Conservation (phyloP, 352 stramenopile species). For the Phytophthora niederhauseri region DNA sequence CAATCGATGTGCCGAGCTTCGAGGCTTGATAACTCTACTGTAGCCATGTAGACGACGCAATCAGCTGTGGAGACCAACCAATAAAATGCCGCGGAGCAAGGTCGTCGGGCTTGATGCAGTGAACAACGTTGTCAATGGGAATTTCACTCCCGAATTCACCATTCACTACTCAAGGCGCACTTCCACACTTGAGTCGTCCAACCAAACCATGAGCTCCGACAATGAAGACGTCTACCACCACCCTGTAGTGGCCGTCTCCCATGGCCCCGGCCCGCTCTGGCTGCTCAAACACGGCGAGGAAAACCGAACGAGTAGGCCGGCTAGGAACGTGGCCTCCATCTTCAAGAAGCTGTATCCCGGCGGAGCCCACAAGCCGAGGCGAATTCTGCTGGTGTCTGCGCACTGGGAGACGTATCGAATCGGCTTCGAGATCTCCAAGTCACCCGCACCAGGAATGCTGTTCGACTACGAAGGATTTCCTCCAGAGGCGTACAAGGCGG, state of each 20-base stretch:
- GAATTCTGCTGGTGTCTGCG: constrained; percentile 85
- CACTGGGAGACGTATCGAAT: constrained; percentile 79
- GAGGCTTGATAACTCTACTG: constrained; percentile 21
- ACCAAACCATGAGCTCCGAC: constrained; percentile 12
- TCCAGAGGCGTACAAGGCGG: constrained; percentile 76
- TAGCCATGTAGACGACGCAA: constrained; percentile 21
- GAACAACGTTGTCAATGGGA: constrained; percentile 4
- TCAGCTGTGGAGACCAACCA: constrained; percentile 20
- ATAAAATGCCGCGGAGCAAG: constrained; percentile 25
- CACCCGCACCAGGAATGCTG: constrained; percentile 61
- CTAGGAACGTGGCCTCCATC: constrained; percentile 48
- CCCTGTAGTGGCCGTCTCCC: constrained; percentile 56
- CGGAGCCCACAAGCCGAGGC: constrained; percentile 43
- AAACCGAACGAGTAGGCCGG: constrained; percentile 38
- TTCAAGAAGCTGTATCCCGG: constrained; percentile 58
- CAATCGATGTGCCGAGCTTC: no score
- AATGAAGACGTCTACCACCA: constrained; percentile 30
- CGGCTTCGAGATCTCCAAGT: constrained; percentile 62
- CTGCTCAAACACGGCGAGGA: constrained; percentile 58
- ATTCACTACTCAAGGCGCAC: background rate
- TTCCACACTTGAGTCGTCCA: background rate
- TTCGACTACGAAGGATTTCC: constrained; percentile 93
- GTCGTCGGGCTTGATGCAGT: constrained; percentile 10
- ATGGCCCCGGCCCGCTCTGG: constrained; percentile 68
- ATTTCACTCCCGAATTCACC: constrained; percentile 16